Conservation (phyloP, 2,329 filamentous ascomycete species). For the Cladophialophora carrionii region DNA sequence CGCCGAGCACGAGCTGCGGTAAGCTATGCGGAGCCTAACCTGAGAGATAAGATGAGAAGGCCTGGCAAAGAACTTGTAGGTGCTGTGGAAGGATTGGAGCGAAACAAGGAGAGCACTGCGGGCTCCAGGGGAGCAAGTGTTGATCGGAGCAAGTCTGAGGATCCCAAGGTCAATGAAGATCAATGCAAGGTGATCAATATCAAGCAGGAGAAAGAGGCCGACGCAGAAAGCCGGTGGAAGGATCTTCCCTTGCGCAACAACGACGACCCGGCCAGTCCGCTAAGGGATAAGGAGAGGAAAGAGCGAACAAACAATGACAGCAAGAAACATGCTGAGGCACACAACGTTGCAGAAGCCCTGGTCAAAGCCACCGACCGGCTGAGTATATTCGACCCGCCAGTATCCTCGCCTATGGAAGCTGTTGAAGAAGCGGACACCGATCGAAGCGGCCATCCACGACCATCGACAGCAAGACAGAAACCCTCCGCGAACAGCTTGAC, state of each 20-base stretch:
- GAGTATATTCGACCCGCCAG: slow-evolving; percentile 36
- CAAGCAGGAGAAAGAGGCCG: slow-evolving; percentile 24
- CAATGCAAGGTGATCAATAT: slow-evolving; percentile 26
- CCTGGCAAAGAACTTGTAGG: slow-evolving; percentile 76
- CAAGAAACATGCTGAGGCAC: slow-evolving; percentile 29
- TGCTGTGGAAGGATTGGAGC: slow-evolving; percentile 64
- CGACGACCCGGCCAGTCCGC: slow-evolving; percentile 35
- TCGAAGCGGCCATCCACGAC: background rate
- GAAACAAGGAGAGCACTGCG: slow-evolving; percentile 47
- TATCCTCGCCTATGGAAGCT: slow-evolving; percentile 29
- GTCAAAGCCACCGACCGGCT: slow-evolving; percentile 34
- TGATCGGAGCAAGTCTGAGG: slow-evolving; percentile 31
- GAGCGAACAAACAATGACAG: slow-evolving; percentile 21
- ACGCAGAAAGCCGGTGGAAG: slow-evolving; percentile 26
- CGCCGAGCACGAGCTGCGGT: slow-evolving; percentile 69
- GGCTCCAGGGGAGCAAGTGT: slow-evolving; percentile 22
- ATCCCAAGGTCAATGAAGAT: slow-evolving; percentile 24
- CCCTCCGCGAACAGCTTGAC: slow-evolving; percentile 4
- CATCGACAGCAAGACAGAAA: slow-evolving; percentile 23
- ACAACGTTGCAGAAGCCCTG: slow-evolving; percentile 21
- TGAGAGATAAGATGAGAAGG: slow-evolving; percentile 80
- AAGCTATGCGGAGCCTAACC: slow-evolving; percentile 80
- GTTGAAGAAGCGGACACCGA: slow-evolving; percentile 6
- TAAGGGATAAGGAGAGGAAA: slow-evolving; percentile 40
- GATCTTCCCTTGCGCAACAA: slow-evolving; percentile 22